A percentile compares a stretch with the other conserved stretches of the same genome.
These are phyloP conservation scores for Berkeleyomyces rouxiae DNA, from an alignment of 2,329 filamentous ascomycete genomes.

Conservation along the genomic window DNA sequence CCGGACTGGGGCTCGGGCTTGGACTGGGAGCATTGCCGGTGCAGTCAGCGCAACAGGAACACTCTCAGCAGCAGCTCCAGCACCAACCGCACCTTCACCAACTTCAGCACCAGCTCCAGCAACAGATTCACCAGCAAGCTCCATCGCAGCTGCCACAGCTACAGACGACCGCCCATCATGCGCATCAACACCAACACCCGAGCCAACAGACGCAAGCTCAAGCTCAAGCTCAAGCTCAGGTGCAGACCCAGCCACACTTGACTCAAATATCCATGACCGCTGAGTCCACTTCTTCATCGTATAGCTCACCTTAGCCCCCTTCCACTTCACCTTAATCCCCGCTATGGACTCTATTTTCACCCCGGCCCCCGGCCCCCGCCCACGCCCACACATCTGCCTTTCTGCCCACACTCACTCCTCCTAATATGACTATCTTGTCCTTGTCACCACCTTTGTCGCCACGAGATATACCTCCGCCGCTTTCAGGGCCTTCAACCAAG, in stretches of 20 bases:
- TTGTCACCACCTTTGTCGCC: neutral
- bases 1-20: neutral
- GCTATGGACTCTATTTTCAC: conserved; percentile 31
- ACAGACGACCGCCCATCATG: conserved; percentile 12
- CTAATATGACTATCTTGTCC: neutral
- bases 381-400: conserved; percentile 13
- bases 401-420: neutral
- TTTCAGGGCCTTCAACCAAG: neutral
- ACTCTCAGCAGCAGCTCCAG: neutral
- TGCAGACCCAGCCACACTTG: neutral
- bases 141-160: conserved; percentile 14
- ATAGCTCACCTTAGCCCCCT: conserved; percentile 21
- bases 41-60: neutral
- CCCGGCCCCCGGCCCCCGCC: conserved; percentile 20
- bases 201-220: conserved; percentile 14
- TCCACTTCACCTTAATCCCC: conserved; percentile 28
- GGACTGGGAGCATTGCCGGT: neutral
- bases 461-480: neutral
- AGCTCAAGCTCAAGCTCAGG: conserved; percentile 15
- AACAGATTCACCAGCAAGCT: neutral
- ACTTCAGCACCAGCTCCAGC: neutral
- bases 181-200: neutral
- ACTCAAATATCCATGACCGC: conserved; percentile 9
- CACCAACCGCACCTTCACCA: neutral
- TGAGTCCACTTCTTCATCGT: conserved; percentile 34